Percentiles rank a stretch among this genome's conserved stretches.
Evolutionary conservation across 2,329 filamentous ascomycete species (phyloP).

Genomic region (Bipolaris zeicola): DNA sequence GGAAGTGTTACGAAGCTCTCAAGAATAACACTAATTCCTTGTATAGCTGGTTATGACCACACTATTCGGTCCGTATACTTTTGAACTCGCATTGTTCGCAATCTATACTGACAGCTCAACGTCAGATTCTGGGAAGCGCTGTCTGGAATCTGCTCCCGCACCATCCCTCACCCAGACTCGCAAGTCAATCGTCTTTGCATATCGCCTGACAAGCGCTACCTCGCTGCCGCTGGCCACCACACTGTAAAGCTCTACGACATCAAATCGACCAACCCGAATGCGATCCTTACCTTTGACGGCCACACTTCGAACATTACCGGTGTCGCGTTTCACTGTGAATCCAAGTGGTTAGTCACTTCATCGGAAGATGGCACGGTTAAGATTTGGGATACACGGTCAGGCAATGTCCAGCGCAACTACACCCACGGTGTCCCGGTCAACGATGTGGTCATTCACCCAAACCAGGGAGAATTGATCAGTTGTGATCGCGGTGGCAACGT

Average conservation of each 20-base stretch:
- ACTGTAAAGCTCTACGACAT: conserved; percentile 98
- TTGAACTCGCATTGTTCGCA: not conserved
- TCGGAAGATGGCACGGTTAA: conserved; percentile 96
- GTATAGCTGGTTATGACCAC: conserved; percentile 72
- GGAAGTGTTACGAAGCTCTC: conserved; percentile 23
- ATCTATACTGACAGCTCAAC: conserved; percentile 22
- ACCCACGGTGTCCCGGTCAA: conserved; percentile 88
- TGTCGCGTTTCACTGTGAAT: conserved; percentile 96
- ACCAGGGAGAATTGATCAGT: conserved; percentile 97
- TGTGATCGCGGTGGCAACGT: conserved; percentile 93
- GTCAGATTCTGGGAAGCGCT: conserved; percentile 95
- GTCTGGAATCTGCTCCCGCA: conserved; percentile 95
- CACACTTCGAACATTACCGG: conserved; percentile 96
- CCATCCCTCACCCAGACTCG: conserved; percentile 96
- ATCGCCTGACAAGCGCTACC: conserved; percentile 94
- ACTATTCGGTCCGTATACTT: conserved; percentile 67
- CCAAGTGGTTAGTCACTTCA: conserved; percentile 99
- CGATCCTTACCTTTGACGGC: conserved; percentile 91
- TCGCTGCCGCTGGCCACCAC: conserved; percentile 80
- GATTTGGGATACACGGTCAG: conserved; percentile 92
- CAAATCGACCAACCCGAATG: conserved; percentile 95
- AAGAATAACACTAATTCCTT: conserved; percentile 27
- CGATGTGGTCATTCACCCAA: conserved; percentile 99
- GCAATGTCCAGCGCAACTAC: conserved; percentile 89
- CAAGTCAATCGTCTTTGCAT: conserved; percentile 99